Evolutionary conservation across 108 stramenopile species (phyloP).

Genomic region (Bacterosira constricta): DNA sequence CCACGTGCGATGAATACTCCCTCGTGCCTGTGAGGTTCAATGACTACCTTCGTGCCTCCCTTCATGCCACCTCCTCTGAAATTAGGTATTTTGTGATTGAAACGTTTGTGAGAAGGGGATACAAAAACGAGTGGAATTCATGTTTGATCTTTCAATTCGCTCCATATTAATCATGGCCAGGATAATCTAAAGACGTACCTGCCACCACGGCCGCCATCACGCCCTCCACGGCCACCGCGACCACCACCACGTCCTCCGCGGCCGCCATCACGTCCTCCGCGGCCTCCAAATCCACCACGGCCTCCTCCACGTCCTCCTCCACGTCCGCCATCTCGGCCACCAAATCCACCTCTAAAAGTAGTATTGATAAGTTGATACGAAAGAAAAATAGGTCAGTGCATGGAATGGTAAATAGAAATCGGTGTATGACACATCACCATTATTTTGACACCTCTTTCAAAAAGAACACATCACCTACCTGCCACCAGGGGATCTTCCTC

Average conservation of each 20-base stretch:
- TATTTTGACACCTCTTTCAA: neutral
- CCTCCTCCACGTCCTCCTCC: conserved; percentile 61
- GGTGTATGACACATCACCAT: neutral
- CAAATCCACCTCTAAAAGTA: conserved; percentile 50
- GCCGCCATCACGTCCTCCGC: conserved; percentile 55
- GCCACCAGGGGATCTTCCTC: conserved; percentile 38
- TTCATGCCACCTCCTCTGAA: conserved; percentile 86
- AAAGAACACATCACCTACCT: conserved; percentile 24
- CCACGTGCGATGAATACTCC: conserved; percentile 98
- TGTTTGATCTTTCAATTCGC: no score
- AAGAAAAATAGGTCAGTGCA: neutral
- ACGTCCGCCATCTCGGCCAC: conserved; percentile 57
- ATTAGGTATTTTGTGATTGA: no score
- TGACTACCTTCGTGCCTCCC: conserved; percentile 95
- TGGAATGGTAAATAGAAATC: neutral
- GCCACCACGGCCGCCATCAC: conserved; percentile 14
- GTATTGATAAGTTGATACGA: neutral
- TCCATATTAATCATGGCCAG: neutral
- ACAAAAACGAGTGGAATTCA: conserved; percentile 33
- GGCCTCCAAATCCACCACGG: conserved; percentile 56
- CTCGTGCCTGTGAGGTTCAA: conserved; percentile 97
- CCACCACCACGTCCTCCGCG: conserved; percentile 56
- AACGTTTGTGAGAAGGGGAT: no score
- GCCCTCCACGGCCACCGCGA: conserved; percentile 55
- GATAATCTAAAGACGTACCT: neutral